These are phyloP conservation scores for Exophiala oligosperma DNA, from an alignment of 2,329 filamentous ascomycete species.

Conservation along the genomic window DNA sequence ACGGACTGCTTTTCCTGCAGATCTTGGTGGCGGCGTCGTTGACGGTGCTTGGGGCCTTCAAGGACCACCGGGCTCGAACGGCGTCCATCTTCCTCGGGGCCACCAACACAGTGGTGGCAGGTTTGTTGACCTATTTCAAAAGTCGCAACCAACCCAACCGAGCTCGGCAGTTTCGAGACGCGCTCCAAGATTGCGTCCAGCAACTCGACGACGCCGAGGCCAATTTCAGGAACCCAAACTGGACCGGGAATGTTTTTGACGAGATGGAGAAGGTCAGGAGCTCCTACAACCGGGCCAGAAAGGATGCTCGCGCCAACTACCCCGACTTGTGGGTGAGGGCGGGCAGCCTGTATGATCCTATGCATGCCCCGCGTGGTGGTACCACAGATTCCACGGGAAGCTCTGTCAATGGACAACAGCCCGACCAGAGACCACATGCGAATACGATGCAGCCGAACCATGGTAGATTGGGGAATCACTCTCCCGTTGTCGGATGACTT, in stretches of 20 bases:
- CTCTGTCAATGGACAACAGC: too few relatives aligned
- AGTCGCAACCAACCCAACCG: conserved; percentile 21
- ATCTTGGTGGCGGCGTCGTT: conserved; percentile 16
- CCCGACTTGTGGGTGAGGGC: conserved; percentile 18
- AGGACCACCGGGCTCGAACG: conserved; percentile 9
- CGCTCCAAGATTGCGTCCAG: conserved; percentile 9
- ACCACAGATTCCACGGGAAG: too few relatives aligned
- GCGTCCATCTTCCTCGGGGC: conserved; percentile 19
- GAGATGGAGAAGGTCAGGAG: conserved; percentile 10
- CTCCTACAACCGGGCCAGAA: conserved; percentile 10
- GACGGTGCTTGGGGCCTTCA: conserved; percentile 16
- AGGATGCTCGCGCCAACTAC: conserved; percentile 18
- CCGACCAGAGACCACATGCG: too few relatives aligned
- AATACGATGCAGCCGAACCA: too few relatives aligned
- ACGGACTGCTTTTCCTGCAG: conserved; percentile 17
- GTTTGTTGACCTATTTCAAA: conserved; percentile 20
- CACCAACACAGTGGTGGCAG: conserved; percentile 20
- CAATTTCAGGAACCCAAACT: conserved; percentile 9
- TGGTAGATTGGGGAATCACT: too few relatives aligned
- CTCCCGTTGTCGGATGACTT: too few relatives aligned
- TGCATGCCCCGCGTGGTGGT: too few relatives aligned
- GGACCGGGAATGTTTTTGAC: conserved; percentile 1
- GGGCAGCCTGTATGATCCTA: not conserved
- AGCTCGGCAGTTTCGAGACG: conserved; percentile 19
- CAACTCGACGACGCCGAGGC: conserved; percentile 19